These are phyloP conservation scores for Micractinium conductrix DNA, from an alignment of 139 green algal species.

Conservation along the genomic window DNA sequence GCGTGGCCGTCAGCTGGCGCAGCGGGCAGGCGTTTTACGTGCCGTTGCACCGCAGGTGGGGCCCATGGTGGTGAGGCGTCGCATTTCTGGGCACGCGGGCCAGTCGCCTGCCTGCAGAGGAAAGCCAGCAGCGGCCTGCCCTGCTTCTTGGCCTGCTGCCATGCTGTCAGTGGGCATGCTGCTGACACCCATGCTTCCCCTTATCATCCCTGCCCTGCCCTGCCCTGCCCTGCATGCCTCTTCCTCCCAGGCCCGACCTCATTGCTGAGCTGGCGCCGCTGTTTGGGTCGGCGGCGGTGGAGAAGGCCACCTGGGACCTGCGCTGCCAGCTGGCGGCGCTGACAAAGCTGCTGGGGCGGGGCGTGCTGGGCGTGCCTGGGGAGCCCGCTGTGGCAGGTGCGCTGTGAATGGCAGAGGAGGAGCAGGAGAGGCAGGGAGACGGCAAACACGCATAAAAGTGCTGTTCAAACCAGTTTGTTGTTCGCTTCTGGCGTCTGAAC, in stretches of 20 bases:
- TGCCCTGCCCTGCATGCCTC: too few species aligned
- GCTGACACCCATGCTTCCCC: too few species aligned
- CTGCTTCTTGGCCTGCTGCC: too few species aligned
- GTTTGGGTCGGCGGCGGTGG: conserved; percentile 29
- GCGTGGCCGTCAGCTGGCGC: conserved; percentile 50
- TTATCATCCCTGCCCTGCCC: too few species aligned
- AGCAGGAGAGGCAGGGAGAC: not conserved
- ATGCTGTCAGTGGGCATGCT: too few species aligned
- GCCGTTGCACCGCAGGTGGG: conserved; percentile 41
- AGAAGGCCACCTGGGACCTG: conserved; percentile 62
- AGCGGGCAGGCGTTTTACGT: conserved; percentile 56
- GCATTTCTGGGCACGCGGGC: too few species aligned
- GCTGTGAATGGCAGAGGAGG: not conserved
- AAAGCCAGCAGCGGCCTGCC: too few species aligned
- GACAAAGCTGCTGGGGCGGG: conserved; percentile 1
- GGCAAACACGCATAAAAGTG: not conserved
- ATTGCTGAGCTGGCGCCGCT: conserved; percentile 38
- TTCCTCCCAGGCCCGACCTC: conserved; percentile 29
- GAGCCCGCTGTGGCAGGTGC: not conserved
- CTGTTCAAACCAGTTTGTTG: not conserved
- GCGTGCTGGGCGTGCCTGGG: conserved; percentile 10
- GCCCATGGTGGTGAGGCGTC: too few species aligned
- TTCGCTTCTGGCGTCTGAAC: not conserved
- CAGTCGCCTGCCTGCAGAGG: too few species aligned
- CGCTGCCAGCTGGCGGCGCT: conserved; percentile 65